Percentiles rank a stretch among this genome's conserved stretches.
phyloP scores from a whole-genome alignment of 108 stramenopile genomes.

The Conticribra guillardii region DNA sequence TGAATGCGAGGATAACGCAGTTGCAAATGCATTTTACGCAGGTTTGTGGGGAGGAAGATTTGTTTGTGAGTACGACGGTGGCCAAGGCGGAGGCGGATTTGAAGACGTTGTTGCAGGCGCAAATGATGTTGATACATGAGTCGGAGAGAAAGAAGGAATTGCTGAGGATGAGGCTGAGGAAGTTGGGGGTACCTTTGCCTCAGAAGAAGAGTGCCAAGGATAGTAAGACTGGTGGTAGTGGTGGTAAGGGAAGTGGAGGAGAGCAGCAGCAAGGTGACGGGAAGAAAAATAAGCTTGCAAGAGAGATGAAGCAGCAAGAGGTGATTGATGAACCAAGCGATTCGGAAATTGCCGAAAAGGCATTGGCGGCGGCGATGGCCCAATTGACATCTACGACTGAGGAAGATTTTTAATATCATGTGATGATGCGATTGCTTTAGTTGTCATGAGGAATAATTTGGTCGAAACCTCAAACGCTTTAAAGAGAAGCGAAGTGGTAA shows the following conservation, averaged over 20 bases:
- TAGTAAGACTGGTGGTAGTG: not conserved
- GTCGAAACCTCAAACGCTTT: no score
- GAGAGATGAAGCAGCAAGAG: not conserved
- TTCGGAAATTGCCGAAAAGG: slow-evolving; percentile 36
- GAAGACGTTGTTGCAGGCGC: slow-evolving; percentile 28
- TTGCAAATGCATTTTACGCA: slow-evolving; percentile 20
- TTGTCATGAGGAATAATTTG: no score
- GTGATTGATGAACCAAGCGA: slow-evolving; percentile 22
- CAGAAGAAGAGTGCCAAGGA: slow-evolving; percentile 22
- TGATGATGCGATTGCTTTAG: no score
- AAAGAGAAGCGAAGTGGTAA: no score
- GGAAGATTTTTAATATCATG: no score
- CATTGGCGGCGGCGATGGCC: slow-evolving; percentile 38
- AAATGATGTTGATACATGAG: slow-evolving; percentile 29
- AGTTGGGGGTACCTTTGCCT: slow-evolving; percentile 31
- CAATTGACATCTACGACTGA: slow-evolving; percentile 3
- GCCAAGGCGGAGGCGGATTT: slow-evolving; percentile 27
- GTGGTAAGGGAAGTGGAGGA: not conserved
- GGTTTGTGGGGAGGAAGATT: slow-evolving; percentile 36
- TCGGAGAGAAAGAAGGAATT: slow-evolving; percentile 37
- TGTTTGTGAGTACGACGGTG: slow-evolving; percentile 24
- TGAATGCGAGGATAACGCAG: slow-evolving; percentile 23
- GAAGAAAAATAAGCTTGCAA: slow-evolving; percentile 4
- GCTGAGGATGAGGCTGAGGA: slow-evolving; percentile 14
- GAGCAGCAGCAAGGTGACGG: not conserved